phyloP scores from a whole-genome alignment of 1,139 yeast genomes.

The Pneumocystis murina region DNA sequence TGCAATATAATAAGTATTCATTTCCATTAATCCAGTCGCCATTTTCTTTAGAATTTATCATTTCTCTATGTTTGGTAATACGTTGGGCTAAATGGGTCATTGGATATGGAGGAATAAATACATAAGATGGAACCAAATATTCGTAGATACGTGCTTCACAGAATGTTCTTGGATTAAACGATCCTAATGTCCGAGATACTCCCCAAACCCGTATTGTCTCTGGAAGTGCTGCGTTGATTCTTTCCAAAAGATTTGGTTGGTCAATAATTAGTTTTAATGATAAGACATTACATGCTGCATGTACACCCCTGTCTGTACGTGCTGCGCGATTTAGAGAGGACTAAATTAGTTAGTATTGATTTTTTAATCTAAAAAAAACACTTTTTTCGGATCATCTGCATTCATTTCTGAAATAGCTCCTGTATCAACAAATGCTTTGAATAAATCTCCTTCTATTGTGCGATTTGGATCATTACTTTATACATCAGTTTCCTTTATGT shows the following conservation, averaged over 20 bases:
- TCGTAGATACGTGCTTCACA: constrained; percentile 91
- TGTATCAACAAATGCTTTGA: constrained; percentile 68
- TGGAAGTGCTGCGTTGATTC: constrained; percentile 63
- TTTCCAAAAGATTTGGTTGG: constrained; percentile 59
- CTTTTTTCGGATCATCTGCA: constrained; percentile 73
- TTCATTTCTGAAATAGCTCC: constrained; percentile 87
- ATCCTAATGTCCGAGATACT: constrained; percentile 70
- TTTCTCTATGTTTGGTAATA: constrained; percentile 14
- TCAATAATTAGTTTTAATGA: constrained; percentile 79
- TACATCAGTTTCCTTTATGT: background rate
- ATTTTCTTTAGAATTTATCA: background rate
- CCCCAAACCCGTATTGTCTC: constrained; percentile 89
- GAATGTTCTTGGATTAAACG: constrained; percentile 89
- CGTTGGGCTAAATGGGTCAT: constrained; percentile 46
- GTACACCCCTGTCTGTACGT: constrained; percentile 96
- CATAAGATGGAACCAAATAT: constrained; percentile 78
- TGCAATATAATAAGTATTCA: background rate
- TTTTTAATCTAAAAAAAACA: background rate
- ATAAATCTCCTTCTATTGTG: constrained; percentile 85
- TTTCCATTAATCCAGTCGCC: background rate
- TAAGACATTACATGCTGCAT: constrained; percentile 93
- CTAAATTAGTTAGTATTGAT: constrained; percentile 3
- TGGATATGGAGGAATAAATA: constrained; percentile 83
- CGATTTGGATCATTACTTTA: constrained; percentile 19
- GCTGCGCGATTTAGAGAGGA: constrained; percentile 92